Evolutionary conservation across 192 early-diverging fungal species (phyloP).

Genomic region (Podila epicladia): DNA sequence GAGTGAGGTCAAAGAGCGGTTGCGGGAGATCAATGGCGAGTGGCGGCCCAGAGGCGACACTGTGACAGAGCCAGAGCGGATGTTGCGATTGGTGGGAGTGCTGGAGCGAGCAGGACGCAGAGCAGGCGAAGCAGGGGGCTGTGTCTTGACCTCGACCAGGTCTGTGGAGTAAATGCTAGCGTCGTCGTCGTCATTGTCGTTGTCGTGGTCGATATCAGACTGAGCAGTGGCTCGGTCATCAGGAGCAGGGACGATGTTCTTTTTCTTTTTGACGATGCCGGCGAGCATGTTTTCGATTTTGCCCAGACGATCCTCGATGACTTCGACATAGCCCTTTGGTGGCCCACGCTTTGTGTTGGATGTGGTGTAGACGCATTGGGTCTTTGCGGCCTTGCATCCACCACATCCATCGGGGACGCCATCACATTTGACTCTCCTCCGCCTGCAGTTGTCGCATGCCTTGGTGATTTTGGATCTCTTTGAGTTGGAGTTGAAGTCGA

Average conservation of each 20-base stretch:
- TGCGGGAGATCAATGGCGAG: constrained; percentile 43
- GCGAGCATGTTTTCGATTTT: constrained; percentile 67
- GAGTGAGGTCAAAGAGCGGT: constrained; percentile 36
- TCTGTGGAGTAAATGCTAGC: constrained; percentile 21
- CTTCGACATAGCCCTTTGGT: constrained; percentile 78
- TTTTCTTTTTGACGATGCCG: constrained; percentile 58
- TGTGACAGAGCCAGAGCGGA: constrained; percentile 24
- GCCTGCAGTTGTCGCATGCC: constrained; percentile 70
- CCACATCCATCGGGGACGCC: constrained; percentile 67
- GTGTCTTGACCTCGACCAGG: constrained; percentile 39
- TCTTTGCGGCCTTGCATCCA: constrained; percentile 67
- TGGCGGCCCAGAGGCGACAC: constrained; percentile 19
- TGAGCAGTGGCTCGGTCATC: constrained; percentile 4
- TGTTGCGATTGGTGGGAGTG: constrained; percentile 15
- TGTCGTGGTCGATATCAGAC: constrained; percentile 27
- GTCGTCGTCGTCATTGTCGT: constrained; percentile 31
- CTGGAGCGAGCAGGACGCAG: constrained; percentile 17
- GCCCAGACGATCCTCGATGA: constrained; percentile 70
- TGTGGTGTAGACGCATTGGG: constrained; percentile 70
- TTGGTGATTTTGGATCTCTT: constrained; percentile 56
- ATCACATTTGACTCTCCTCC: constrained; percentile 78
- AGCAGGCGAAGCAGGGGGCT: constrained; percentile 36
- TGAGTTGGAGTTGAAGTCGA: constrained; percentile 40
- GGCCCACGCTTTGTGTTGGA: constrained; percentile 77
- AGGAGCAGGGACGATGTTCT: constrained; percentile 3